Evolutionary conservation across 768 basidiomycete genomes (phyloP).

Genomic region (Leccinum incarnatum): DNA sequence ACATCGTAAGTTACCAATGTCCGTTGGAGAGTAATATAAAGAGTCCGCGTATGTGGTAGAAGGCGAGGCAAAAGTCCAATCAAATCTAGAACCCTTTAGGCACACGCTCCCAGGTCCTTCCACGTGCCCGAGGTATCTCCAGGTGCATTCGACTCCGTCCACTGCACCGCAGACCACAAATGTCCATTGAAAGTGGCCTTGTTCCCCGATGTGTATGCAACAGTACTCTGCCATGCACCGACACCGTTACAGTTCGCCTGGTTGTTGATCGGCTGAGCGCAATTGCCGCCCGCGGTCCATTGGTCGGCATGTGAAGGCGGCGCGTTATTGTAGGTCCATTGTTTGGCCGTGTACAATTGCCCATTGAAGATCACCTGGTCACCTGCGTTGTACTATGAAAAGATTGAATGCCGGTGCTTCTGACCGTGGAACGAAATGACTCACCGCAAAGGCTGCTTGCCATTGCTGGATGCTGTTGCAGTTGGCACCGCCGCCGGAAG

Average conservation of each 20-base stretch:
- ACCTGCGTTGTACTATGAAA: slow-evolving; percentile 23
- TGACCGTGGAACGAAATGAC: accelerated
- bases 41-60: neutral
- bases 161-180: slow-evolving; percentile 28
- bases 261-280: slow-evolving; percentile 24
- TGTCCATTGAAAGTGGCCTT: slow-evolving; percentile 13
- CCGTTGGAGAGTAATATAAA: neutral
- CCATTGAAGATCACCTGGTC: slow-evolving; percentile 20
- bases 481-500: neutral
- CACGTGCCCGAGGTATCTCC: slow-evolving; percentile 28
- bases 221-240: slow-evolving; percentile 11
- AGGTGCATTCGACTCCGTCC: slow-evolving; percentile 18
- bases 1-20: neutral
- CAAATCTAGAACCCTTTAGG: neutral
- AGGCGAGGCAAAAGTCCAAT: neutral
- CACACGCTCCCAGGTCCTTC: slow-evolving; percentile 22
- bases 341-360: slow-evolving; percentile 23
- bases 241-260: slow-evolving; percentile 23
- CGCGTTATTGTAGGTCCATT: slow-evolving; percentile 26
- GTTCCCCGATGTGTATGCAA: slow-evolving; percentile 19
- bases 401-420: neutral
- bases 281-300: slow-evolving; percentile 13
- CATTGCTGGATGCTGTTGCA: slow-evolving; percentile 23
- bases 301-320: slow-evolving; percentile 16
- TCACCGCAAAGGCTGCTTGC: slow-evolving; percentile 23